Percentiles rank a stretch among this genome's conserved stretches.
Evolutionary conservation across 1,139 yeast species (phyloP).

Genomic region (Chernovozyma sophiae-reginae): DNA sequence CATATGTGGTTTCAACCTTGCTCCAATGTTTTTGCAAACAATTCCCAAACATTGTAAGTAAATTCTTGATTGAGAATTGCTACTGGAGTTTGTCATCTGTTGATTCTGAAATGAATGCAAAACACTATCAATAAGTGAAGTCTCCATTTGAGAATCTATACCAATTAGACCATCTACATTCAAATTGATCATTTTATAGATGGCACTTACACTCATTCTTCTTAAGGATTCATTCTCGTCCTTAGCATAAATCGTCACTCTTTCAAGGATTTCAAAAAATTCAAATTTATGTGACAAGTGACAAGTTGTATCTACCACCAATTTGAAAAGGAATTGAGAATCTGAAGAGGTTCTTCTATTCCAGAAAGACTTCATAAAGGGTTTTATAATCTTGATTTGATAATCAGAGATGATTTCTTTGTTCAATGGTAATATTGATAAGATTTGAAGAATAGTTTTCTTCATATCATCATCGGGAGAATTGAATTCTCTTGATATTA

Average conservation of each 20-base stretch:
- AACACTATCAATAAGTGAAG: constrained; percentile 73
- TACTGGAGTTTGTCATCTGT: constrained; percentile 2
- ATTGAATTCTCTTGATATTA: constrained; percentile 66
- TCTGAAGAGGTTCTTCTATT: constrained; percentile 62
- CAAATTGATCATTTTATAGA: constrained; percentile 29
- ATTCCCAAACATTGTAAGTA: constrained; percentile 65
- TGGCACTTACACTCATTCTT: constrained; percentile 72
- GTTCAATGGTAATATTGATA: constrained; percentile 31
- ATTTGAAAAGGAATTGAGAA: constrained; percentile 41
- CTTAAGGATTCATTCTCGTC: constrained; percentile 83
- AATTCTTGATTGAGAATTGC: constrained; percentile 37
- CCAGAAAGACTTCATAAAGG: constrained; percentile 78
- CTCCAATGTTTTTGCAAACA: constrained; percentile 64
- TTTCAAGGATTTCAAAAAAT: constrained; percentile 54
- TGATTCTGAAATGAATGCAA: constrained; percentile 86
- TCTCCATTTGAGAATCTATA: constrained; percentile 45
- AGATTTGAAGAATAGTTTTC: constrained; percentile 54
- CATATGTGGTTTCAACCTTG: constrained; percentile 67
- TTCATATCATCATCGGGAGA: constrained; percentile 92
- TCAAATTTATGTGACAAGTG: constrained; percentile 68
- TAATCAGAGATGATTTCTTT: constrained; percentile 26
- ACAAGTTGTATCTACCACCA: constrained; percentile 73
- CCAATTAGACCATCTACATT: constrained; percentile 35
- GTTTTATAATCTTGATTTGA: constrained; percentile 46
- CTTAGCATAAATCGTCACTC: constrained; percentile 56